These are phyloP conservation scores for Dactylellina parvicollis DNA, from an alignment of 2,329 filamentous ascomycete genomes.

Conservation along the genomic window DNA sequence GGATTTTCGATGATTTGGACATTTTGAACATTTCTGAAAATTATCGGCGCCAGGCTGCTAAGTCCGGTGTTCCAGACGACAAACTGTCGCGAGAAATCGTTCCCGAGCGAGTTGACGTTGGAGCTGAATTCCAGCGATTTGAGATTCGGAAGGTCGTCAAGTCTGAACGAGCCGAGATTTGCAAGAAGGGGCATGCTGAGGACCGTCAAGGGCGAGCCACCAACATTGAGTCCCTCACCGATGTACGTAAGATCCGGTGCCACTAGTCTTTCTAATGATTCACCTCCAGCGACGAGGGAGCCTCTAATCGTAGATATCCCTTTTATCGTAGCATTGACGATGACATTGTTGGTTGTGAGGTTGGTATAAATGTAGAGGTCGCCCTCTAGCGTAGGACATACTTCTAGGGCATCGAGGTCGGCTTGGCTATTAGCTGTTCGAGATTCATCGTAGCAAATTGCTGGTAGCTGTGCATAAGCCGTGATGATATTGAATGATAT, in stretches of 20 bases:
- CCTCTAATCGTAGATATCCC: constrained; percentile 25
- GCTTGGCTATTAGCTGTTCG: constrained; percentile 17
- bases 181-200: constrained; percentile 22
- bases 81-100: not conserved
- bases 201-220: not conserved
- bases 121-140: not conserved
- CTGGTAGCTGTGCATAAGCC: not conserved
- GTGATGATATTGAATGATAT: not conserved
- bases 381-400: constrained; percentile 10
- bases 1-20: constrained; percentile 22
- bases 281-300: not conserved
- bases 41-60: not conserved
- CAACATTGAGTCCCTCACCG: not conserved
- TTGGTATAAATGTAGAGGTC: not conserved
- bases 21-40: not conserved
- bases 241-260: constrained; percentile 24
- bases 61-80: constrained; percentile 4
- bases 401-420: constrained; percentile 13
- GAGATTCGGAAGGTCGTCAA: constrained; percentile 9
- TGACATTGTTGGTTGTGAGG: too few relatives aligned
- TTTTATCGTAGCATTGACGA: constrained; percentile 4
- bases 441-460: not conserved
- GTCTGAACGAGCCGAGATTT: constrained; percentile 1
- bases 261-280: not conserved
- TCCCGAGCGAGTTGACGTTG: not conserved